These are phyloP conservation scores for Lotmaria passim DNA, from an alignment of 208 protist genomes.

Conservation along the genomic window DNA sequence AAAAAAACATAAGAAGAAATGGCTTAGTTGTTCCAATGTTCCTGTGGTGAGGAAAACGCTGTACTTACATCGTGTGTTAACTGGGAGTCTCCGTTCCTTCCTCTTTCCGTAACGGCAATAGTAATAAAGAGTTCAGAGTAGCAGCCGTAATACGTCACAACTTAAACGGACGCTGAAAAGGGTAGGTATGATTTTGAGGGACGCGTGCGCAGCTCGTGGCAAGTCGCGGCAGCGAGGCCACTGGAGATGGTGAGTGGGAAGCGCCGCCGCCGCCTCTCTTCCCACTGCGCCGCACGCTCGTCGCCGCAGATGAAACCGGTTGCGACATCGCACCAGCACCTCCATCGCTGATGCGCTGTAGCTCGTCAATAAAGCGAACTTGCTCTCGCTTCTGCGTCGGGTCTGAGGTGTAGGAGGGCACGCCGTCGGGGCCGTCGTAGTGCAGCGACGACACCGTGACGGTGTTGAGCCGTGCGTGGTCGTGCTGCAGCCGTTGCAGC, in stretches of 20 bases:
- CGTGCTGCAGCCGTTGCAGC: slow-evolving; percentile 22
- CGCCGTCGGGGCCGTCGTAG: slow-evolving; percentile 62
- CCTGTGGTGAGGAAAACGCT: no score
- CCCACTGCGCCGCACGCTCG: background rate
- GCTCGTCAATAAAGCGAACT: slow-evolving; percentile 76
- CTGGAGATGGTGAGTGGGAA: background rate
- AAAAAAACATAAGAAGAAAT: slow-evolving; percentile 17
- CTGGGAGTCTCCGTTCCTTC: background rate
- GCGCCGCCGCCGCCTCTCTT: background rate
- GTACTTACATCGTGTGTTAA: no score
- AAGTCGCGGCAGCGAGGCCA: background rate
- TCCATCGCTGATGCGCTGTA: no score
- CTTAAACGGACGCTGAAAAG: slow-evolving; percentile 31
- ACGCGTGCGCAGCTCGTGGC: background rate
- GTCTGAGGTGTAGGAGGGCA: slow-evolving; percentile 77
- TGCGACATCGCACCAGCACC: no score
- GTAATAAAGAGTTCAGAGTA: background rate
- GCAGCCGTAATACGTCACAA: no score
- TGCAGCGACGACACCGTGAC: slow-evolving; percentile 58
- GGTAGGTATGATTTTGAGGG: background rate
- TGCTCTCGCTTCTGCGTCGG: slow-evolving; percentile 72
- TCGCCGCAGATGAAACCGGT: background rate
- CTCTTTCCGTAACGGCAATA: background rate
- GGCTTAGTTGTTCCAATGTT: no score
- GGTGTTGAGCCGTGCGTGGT: slow-evolving; percentile 46